A percentile compares a stretch with the other conserved stretches of the same genome.
These are phyloP conservation scores for Kitagawia praeruptora DNA, from an alignment of 129 eudicot species.

Conservation along the genomic window DNA sequence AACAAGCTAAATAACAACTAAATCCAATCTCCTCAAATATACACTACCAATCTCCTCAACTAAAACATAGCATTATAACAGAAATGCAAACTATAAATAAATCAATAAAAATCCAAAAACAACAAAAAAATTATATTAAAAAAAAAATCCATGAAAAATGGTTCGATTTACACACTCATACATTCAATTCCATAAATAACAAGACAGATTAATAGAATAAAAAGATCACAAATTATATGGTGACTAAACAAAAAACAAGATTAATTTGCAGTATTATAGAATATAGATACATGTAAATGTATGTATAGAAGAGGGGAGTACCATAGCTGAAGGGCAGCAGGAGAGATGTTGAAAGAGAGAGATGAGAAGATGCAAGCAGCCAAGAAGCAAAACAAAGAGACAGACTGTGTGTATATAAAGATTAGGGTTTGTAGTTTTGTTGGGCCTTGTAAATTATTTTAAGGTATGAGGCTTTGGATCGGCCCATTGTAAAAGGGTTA, in stretches of 20 bases:
- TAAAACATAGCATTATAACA: no score
- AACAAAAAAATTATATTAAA: no score
- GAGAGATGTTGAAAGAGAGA: not conserved
- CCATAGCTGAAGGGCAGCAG: conserved; percentile 1
- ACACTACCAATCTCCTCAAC: no score
- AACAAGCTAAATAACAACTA: not conserved
- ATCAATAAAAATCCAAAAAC: no score
- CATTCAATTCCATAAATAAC: not conserved
- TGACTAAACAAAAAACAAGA: not conserved
- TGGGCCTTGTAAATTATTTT: not conserved
- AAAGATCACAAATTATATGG: not conserved
- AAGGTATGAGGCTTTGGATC: not conserved
- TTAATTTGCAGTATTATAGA: no score
- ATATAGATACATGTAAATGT: not conserved
- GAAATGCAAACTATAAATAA: no score
- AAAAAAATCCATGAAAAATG: not conserved
- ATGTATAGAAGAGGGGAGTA: not conserved
- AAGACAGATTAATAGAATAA: not conserved
- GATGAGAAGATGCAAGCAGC: not conserved
- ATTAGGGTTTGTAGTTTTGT: not conserved
- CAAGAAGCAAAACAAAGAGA: not conserved
- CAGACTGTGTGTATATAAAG: not conserved
- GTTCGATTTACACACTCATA: no score
- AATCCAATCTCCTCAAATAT: no score
- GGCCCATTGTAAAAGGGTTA: not conserved